Evolutionary conservation across 257 asterid genomes (phyloP), one percentile per base, ranked within the genome.

Genomic region (Solanum sejunctum): DNA sequence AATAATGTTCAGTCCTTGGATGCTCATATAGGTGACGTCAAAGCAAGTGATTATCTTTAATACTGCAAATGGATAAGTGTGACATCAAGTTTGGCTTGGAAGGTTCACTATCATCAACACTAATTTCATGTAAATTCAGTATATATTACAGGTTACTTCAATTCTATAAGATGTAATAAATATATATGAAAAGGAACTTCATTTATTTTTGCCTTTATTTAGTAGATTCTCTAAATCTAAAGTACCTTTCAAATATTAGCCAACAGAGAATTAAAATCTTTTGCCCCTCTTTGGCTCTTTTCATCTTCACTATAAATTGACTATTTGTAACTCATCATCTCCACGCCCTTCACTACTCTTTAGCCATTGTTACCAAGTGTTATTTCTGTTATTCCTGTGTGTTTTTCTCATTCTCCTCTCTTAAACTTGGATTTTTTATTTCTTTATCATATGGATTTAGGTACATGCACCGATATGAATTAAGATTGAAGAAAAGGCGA

Each of bases 191-290:
- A 64, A 49, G 71, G 49, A 82, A 61, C 47, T 84, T 57, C n/a
- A 10, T 2, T 83, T 69, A 18, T 83, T 70, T 64, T 57, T 89
- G 56, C 8, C 89, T 71, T 16, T 21, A 11, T 71, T 45, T 78
- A 20, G 80, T 12, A 83, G 84, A 32, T 83, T 82, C 47, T 84
- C 66, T 45, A 56, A 39, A 78, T 84, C 78, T 83, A 56, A 84
- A 54, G 69, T 61, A 66, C 86, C 26, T 45, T 64, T 85, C 87
- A 89, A 70, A 82, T 45, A 54, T 51, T 70, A 61, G 58, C 88
- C 4, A 66, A 80, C 82, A 72, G 18, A 5, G 78, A 12, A 60
- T 47, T 85, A 47, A 63, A 58, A 55, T 80, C 12, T 49, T 57
- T 47, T 54, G n/a, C 11, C 56, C 56, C 7, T 39, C 15, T 70